A percentile compares a stretch with the other conserved stretches of the same genome.
These are phyloP conservation scores for Agapanthus africanus DNA, from an alignment of 106 monocot species.

Conservation along the genomic window DNA sequence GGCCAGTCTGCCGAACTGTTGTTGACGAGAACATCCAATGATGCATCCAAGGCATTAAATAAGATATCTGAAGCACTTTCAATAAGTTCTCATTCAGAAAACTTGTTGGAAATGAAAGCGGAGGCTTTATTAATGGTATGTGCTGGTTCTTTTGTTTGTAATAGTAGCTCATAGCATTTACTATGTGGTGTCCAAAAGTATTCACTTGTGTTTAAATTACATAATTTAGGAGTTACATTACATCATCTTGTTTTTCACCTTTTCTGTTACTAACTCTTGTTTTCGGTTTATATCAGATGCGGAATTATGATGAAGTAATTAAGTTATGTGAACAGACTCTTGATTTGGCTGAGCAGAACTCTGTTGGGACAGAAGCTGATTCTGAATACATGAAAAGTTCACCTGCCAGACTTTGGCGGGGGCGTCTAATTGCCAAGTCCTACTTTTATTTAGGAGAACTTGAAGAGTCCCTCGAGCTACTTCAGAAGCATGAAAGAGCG, in stretches of 20 bases:
- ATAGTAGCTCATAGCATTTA: neutral
- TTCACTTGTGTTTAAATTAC: neutral
- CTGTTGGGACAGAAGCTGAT: conserved; percentile 9
- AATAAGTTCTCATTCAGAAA: conserved; percentile 67
- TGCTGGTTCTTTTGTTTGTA: neutral
- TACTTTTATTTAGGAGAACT: conserved; percentile 82
- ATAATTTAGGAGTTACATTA: neutral
- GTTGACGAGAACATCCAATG: conserved; percentile 50
- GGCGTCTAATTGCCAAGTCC: conserved; percentile 52
- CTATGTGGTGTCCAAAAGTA: neutral
- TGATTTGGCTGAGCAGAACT: conserved; percentile 50
- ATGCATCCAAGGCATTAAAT: conserved; percentile 45
- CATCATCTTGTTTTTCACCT: neutral
- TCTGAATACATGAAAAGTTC: conserved; percentile 14
- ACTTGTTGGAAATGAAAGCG: conserved; percentile 82
- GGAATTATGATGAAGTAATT: conserved; percentile 71
- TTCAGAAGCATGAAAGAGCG: conserved; percentile 51
- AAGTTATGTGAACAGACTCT: conserved; percentile 60
- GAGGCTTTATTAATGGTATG: conserved; percentile 75
- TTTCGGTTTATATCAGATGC: conserved; percentile 41
- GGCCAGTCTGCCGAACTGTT: conserved; percentile 38
- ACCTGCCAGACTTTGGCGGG: conserved; percentile 46
- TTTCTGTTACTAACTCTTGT: neutral
- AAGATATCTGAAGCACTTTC: conserved; percentile 57
- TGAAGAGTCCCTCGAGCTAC: conserved; percentile 72